Evolutionary conservation across 208 protist genomes (phyloP).

Genomic region (Trypanosoma caninum): DNA sequence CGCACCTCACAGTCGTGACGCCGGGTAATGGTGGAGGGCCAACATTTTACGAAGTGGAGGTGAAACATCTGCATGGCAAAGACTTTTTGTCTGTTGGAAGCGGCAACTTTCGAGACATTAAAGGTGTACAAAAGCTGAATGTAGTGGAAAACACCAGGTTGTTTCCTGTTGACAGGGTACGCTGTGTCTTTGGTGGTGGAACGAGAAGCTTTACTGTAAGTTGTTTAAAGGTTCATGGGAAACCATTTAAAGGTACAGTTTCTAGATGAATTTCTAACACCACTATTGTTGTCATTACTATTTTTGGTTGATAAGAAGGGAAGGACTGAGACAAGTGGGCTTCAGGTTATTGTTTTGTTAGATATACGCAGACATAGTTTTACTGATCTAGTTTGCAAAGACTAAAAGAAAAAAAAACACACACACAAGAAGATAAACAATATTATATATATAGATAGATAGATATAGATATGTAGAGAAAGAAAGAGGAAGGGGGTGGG

Average conservation of each 20-base stretch:
- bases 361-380: too few relatives aligned
- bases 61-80: constrained; percentile 8
- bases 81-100: constrained; percentile 19
- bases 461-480: too few relatives aligned
- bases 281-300: not conserved
- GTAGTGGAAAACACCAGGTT: constrained; percentile 5
- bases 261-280: not conserved
- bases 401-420: too few relatives aligned
- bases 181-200: constrained; percentile 21
- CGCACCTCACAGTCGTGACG: constrained; percentile 22
- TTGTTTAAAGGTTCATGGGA: constrained; percentile 32
- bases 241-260: constrained; percentile 14
- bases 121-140: constrained; percentile 21
- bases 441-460: too few relatives aligned
- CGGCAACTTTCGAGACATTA: constrained; percentile 20
- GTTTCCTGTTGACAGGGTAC: constrained; percentile 25
- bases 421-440: too few relatives aligned
- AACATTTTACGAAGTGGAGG: constrained; percentile 16
- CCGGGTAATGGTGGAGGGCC: constrained; percentile 21
- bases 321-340: too few relatives aligned
- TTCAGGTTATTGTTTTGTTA: too few relatives aligned
- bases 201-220: constrained; percentile 17
- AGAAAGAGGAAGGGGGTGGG: too few relatives aligned
- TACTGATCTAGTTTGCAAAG: too few relatives aligned
- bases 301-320: too few relatives aligned